Evolutionary conservation across 108 stramenopile genomes (phyloP), one percentile per base, ranked within the genome.

Genomic region (Nitzschia inconspicua): DNA sequence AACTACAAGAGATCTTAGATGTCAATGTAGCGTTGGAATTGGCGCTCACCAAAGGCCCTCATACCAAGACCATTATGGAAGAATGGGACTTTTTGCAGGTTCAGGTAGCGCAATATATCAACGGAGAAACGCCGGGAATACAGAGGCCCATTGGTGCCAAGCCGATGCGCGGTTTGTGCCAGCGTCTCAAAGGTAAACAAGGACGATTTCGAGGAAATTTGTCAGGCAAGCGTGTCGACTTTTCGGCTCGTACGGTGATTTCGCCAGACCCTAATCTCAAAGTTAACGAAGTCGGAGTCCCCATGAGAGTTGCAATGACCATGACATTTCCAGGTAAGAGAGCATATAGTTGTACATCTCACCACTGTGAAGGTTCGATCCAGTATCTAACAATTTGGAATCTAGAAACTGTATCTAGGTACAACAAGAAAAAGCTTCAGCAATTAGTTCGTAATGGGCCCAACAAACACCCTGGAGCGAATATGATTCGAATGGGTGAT

Each of bases 171-270:
- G 97, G 96, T 22, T 69, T 99, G 39, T 96, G 95, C 63, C 97
- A 99, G 63, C 71, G 98, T 18, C 78, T 98, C 39, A 98, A 98
- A 70, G 96, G 92, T 44, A 97, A 95, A 63, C 87, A 90, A 67
- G 98, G 98, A 20, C 91, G 98, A 3, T 99, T 99, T 66, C 85
- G 98, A 19, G 97, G 97, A 10, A 99, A 99, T 67, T 71, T 99
- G 47, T 90, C 88, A 47, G 98, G 98, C 32, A 99, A 99, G 64
- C 91, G 98, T 19, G 98, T 99, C 20, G 97, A 99, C 63, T 99
- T 98, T 63, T 96, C 95, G 3, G 96, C 93, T 16, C 80, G 98
- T 16, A 99, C 98, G 22, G 98, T 99, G 23, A 99, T 99, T 72
- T 91, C 93, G 16, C 98, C 98, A 9, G 98, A 99, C 64, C 98